These are phyloP conservation scores for Lichtheimia ramosa DNA, from an alignment of 371 early-diverging fungal genomes.

Conservation along the genomic window DNA sequence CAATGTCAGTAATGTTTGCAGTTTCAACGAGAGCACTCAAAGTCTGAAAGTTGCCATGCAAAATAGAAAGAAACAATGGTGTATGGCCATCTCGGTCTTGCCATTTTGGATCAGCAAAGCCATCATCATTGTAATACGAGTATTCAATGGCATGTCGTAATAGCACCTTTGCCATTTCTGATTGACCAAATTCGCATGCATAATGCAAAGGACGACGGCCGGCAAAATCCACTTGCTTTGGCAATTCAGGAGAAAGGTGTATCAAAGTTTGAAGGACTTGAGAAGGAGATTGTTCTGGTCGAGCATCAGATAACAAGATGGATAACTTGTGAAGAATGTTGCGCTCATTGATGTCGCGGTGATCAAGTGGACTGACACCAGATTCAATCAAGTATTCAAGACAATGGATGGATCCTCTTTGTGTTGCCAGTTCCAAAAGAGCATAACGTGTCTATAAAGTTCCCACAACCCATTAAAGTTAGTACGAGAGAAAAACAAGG, in stretches of 20 bases:
- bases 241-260: slow-evolving; percentile 19
- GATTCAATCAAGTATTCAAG: slow-evolving; percentile 45
- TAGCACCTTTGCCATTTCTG: slow-evolving; percentile 44
- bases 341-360: slow-evolving; percentile 64
- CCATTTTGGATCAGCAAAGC: slow-evolving; percentile 53
- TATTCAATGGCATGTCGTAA: slow-evolving; percentile 47
- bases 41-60: slow-evolving; percentile 57
- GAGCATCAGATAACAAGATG: slow-evolving; percentile 37
- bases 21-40: slow-evolving; percentile 55
- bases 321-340: slow-evolving; percentile 63
- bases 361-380: slow-evolving; percentile 31
- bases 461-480: background rate
- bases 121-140: slow-evolving; percentile 35
- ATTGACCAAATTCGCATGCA: slow-evolving; percentile 58
- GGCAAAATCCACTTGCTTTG: slow-evolving; percentile 52
- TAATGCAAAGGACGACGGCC: slow-evolving; percentile 72
- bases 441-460: slow-evolving; percentile 45
- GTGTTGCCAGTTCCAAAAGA: slow-evolving; percentile 55
- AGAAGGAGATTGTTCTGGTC: background rate
- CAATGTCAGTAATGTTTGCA: slow-evolving; percentile 53
- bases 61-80: slow-evolving; percentile 68
- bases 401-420: slow-evolving; percentile 48
- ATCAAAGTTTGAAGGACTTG: slow-evolving; percentile 16
- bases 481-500: background rate
- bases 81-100: slow-evolving; percentile 69